Percentiles rank a stretch among this genome's conserved stretches.
Conservation (phyloP, 2,329 filamentous ascomycete species). For the Tricladium varicosporioides region DNA sequence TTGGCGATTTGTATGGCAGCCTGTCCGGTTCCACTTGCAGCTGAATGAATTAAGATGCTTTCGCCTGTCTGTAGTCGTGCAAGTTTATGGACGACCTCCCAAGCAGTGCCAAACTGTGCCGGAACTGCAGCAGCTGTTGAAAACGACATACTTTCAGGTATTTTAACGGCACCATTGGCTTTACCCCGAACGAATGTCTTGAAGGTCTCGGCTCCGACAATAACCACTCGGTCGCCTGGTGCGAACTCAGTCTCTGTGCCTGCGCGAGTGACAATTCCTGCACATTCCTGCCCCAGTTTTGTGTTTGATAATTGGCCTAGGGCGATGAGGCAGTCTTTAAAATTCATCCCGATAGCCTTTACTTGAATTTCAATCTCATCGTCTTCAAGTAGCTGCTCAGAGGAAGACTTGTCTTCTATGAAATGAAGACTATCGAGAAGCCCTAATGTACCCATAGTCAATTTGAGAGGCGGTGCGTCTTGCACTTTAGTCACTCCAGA, state of each 20-base stretch:
- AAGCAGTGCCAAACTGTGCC: constrained; percentile 18
- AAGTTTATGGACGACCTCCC: constrained; percentile 15
- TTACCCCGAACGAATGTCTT: constrained; percentile 2
- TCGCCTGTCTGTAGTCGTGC: constrained; percentile 20
- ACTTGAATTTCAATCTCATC: constrained; percentile 12
- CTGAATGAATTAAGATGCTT: constrained; percentile 32
- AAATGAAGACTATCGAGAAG: constrained; percentile 26
- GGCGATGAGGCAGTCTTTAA: constrained; percentile 18
- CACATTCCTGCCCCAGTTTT: constrained; percentile 24
- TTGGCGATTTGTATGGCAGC: constrained; percentile 33
- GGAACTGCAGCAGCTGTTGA: constrained; percentile 18
- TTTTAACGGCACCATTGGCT: no score
- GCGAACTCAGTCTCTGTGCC: constrained; percentile 22
- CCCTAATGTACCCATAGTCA: constrained; percentile 20
- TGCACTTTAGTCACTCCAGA: no score
- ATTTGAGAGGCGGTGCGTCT: no score
- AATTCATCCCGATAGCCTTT: constrained; percentile 16
- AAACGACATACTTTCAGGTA: no score
- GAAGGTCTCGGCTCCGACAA: background rate
- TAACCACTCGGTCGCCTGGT: constrained; percentile 27
- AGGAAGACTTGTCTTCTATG: constrained; percentile 12
- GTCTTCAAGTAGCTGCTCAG: constrained; percentile 17
- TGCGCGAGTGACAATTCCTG: constrained; percentile 26
- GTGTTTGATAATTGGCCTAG: constrained; percentile 31
- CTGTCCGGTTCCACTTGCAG: constrained; percentile 31